Conservation (phyloP, 2,329 filamentous ascomycete genomes). For the Alternaria ventricosa region DNA sequence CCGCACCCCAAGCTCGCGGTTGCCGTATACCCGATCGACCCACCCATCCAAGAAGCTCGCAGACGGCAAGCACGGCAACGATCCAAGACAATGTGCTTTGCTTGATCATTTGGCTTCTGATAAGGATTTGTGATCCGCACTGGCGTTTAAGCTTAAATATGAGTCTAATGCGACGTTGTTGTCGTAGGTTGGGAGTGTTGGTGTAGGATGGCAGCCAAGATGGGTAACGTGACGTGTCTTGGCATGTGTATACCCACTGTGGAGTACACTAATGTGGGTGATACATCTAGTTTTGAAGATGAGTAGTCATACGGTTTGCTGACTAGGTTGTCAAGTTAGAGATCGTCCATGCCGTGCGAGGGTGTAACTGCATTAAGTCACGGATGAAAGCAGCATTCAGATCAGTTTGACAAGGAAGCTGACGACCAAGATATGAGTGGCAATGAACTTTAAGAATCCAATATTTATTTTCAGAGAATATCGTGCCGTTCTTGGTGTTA, state of each 20-base stretch:
- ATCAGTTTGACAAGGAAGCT: background rate
- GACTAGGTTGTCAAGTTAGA: background rate
- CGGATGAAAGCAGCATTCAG: background rate
- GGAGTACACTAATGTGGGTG: background rate
- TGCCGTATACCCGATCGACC: background rate
- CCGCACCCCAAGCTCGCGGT: background rate
- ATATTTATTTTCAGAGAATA: background rate
- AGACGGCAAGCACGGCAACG: constrained; percentile 10
- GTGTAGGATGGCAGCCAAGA: background rate
- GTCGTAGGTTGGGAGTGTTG: background rate
- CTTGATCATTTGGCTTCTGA: constrained; percentile 10
- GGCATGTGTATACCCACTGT: background rate
- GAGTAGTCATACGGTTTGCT: too few relatives aligned
- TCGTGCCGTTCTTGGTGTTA: background rate
- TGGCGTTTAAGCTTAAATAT: constrained; percentile 5
- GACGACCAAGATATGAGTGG: background rate
- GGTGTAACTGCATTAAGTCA: background rate
- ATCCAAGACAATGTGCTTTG: constrained; percentile 2
- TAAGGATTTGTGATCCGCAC: background rate
- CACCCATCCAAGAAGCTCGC: background rate
- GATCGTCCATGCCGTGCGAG: background rate
- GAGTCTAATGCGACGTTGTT: constrained; percentile 3
- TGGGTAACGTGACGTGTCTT: background rate
- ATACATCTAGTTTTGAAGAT: background rate
- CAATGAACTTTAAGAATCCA: background rate